phyloP scores from a whole-genome alignment of 1,284 basidiomycete species.

The Ustilago bromivora region DNA sequence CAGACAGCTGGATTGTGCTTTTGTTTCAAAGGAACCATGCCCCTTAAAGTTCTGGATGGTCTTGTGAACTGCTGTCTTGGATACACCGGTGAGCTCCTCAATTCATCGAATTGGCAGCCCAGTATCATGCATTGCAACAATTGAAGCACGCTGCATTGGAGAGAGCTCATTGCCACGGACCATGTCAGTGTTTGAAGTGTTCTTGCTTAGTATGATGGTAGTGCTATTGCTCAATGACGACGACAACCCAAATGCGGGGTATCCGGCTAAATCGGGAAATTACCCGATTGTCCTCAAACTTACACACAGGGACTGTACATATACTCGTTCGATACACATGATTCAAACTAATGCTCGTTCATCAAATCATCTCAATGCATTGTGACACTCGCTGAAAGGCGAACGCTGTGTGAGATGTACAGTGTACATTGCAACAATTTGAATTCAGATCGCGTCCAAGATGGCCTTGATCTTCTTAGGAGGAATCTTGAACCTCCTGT shows the following conservation, averaged over 20 bases:
- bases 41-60: too few species aligned
- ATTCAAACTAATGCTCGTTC: neutral
- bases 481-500: slow-evolving; percentile 40
- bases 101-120: too few species aligned
- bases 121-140: too few species aligned
- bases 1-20: too few species aligned
- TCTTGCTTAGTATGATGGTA: too few species aligned
- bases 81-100: too few species aligned
- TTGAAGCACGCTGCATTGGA: neutral
- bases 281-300: neutral
- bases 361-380: neutral
- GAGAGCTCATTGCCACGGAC: neutral
- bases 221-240: too few species aligned
- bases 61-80: too few species aligned
- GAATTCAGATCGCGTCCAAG: slow-evolving; percentile 28
- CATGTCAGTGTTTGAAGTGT: too few species aligned
- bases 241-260: too few species aligned
- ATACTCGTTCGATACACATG: neutral
- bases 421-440: neutral
- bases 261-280: too few species aligned
- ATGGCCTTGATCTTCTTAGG: slow-evolving; percentile 45
- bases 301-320: neutral
- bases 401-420: neutral
- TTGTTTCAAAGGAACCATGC: too few species aligned
- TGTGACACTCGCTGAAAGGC: neutral